Base-by-base conservation (phyloP, 2,329 filamentous ascomycete species). In the Verticillium zaregamsianum region DNA sequence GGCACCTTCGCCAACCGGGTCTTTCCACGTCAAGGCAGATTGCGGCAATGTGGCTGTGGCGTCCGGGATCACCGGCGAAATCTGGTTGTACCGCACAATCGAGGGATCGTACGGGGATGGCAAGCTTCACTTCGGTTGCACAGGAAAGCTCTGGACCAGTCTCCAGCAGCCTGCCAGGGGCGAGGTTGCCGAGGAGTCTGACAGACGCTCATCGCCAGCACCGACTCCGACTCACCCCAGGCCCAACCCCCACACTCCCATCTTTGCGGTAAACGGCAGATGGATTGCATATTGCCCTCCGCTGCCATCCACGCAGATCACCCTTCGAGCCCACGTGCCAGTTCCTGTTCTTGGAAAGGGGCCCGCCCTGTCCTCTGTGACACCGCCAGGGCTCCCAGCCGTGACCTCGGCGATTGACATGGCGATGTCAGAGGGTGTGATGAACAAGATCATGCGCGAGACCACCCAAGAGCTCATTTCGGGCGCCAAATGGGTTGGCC, bases 131-230 rank as follows among this genome's bases (percentile, higher is more conserved):
- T 89, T 83, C 72, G 79, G 76, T 40, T 97, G 93, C 69, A 81
- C 95, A 61, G 93, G 90, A 23, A 99, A 99, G 76, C 79, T 96
- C 20, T 99, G 95, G 95, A 97, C 95, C 0, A 89, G 88, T 55
- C 80, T 97, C 32, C 91, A 95, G 70, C 84, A 87, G 66, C 77
- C 79, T 33, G 74, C 79, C 20, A 80, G 81, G 62, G 78, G 78
- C 28, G 80, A 84, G 33, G 72, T 77, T 31, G 67, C 76, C 1
- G 78, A 82, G 62, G 83, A 86, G 63, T 67, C 72, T 17, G 80
- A 82, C 63, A 75, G 77, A 62, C 73, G 73, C 40, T 71, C 76
- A 31, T 72, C 70, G 25, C 63, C 63, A 11, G 64, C 74, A 7
- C 45, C 58, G 28, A 17, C 6, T 33, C 68, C 76, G 1, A 64